Evolutionary conservation across 2,329 filamentous ascomycete species (phyloP).

Genomic region (Trichoderma arundinaceum): DNA sequence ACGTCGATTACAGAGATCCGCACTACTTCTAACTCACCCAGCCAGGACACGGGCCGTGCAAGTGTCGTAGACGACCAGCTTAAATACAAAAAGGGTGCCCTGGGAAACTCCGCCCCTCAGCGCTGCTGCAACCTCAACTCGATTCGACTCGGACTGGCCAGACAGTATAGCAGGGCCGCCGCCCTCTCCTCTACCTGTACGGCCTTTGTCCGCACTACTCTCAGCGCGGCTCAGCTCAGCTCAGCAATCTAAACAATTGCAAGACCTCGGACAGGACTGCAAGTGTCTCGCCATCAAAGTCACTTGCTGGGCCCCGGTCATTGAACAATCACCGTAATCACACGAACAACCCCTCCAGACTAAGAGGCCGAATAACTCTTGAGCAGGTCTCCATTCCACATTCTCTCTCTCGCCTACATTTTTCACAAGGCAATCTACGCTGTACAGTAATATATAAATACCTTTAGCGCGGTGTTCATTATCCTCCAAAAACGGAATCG

Average conservation of each 20-base stretch:
- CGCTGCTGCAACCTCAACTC: conserved; percentile 1
- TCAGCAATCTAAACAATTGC: conserved; percentile 2
- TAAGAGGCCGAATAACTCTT: conserved; percentile 1
- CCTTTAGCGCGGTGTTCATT: not conserved
- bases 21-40: not conserved
- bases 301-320: conserved; percentile 1
- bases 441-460: no score
- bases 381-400: conserved; percentile 1
- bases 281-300: conserved; percentile 1
- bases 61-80: not conserved
- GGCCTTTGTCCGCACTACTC: not conserved
- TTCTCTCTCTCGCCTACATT: conserved; percentile 2
- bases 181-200: conserved; percentile 3
- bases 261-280: conserved; percentile 4
- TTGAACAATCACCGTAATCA: conserved; percentile 2
- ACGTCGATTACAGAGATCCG: not conserved
- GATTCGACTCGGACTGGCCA: conserved; percentile 2
- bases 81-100: conserved; percentile 1
- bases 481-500: conserved; percentile 5
- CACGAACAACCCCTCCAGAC: conserved; percentile 2
- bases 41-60: conserved; percentile 2
- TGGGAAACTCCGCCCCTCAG: conserved; percentile 7
- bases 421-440: not conserved
- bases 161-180: not conserved
- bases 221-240: not conserved